Conservation (phyloP, 495 filamentous ascomycete genomes). For the Evansstolkia leycettana region DNA sequence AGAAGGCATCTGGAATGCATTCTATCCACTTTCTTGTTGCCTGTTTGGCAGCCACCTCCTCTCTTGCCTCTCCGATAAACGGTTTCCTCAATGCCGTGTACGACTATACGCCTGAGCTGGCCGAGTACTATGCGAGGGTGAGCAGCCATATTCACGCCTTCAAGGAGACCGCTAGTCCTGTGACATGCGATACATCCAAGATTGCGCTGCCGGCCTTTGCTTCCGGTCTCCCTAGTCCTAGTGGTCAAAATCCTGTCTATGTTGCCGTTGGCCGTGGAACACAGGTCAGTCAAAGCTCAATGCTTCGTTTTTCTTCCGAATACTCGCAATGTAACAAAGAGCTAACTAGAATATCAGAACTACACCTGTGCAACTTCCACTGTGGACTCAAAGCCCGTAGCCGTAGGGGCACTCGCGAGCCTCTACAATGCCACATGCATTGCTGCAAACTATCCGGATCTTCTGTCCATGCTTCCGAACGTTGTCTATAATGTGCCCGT, state of each 20-base stretch:
- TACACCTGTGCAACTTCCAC: constrained; percentile 66
- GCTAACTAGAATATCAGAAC: constrained; percentile 43
- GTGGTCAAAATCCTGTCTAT: constrained; percentile 51
- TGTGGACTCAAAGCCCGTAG: constrained; percentile 42
- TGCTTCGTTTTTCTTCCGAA: too few relatives aligned
- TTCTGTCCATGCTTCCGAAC: constrained; percentile 40
- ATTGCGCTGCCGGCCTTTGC: constrained; percentile 27
- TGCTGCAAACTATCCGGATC: constrained; percentile 49
- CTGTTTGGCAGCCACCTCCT: constrained; percentile 17
- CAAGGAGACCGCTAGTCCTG: constrained; percentile 8
- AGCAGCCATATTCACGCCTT: constrained; percentile 22
- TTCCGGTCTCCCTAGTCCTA: constrained; percentile 41
- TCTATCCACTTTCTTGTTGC: constrained; percentile 12
- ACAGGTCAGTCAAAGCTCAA: constrained; percentile 23
- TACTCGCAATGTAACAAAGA: not conserved
- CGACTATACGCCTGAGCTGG: constrained; percentile 24
- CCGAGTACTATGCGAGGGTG: constrained; percentile 25
- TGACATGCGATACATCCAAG: constrained; percentile 25
- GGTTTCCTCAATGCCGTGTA: constrained; percentile 21
- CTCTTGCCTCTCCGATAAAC: constrained; percentile 23
- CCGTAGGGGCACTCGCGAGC: constrained; percentile 65
- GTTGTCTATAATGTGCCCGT: constrained; percentile 33
- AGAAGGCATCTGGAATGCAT: constrained; percentile 18
- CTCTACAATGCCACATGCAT: constrained; percentile 85
- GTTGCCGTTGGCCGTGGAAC: constrained; percentile 80